Conservation (phyloP, 2,329 filamentous ascomycete genomes). For the Aspergillus hortae region DNA sequence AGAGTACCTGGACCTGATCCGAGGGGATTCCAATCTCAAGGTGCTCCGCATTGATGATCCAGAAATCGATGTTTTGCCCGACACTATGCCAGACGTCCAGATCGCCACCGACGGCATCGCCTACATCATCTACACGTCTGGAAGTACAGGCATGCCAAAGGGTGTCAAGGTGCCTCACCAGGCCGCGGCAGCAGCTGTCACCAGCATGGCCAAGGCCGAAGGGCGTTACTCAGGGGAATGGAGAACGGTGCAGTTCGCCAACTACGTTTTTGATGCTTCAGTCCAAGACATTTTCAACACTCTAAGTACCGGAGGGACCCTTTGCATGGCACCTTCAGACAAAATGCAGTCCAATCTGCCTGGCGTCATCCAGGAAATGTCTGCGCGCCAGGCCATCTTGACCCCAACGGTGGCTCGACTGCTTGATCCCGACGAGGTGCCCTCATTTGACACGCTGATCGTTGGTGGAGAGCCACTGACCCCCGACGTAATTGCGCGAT, state of each 20-base stretch:
- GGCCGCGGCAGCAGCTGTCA: neutral
- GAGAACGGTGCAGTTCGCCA: conserved; percentile 9
- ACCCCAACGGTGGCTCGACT: conserved; percentile 3
- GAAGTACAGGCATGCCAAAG: conserved; percentile 1
- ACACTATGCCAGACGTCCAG: neutral
- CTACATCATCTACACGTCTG: conserved; percentile 1
- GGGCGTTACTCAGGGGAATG: neutral
- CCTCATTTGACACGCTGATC: neutral
- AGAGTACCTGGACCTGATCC: neutral
- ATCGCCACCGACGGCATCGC: neutral
- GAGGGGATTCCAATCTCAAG: neutral
- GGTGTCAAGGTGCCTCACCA: conserved; percentile 2
- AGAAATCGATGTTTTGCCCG: neutral
- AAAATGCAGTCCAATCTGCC: conserved; percentile 6
- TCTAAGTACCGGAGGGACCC: conserved; percentile 1
- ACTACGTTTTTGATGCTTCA: conserved; percentile 14
- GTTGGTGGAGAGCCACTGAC: conserved; percentile 1
- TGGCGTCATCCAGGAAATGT: conserved; percentile 4
- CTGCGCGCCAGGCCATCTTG: neutral
- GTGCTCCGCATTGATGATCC: neutral
- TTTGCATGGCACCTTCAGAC: conserved; percentile 4
- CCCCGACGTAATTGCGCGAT: neutral
- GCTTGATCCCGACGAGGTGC: conserved; percentile 2
- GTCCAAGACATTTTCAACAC: conserved; percentile 8
- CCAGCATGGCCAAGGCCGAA: neutral